A percentile compares a stretch with the other conserved stretches of the same genome.
Evolutionary conservation across 371 early-diverging fungal species (phyloP).

Genomic region (Saksenaea vasiformis): DNA sequence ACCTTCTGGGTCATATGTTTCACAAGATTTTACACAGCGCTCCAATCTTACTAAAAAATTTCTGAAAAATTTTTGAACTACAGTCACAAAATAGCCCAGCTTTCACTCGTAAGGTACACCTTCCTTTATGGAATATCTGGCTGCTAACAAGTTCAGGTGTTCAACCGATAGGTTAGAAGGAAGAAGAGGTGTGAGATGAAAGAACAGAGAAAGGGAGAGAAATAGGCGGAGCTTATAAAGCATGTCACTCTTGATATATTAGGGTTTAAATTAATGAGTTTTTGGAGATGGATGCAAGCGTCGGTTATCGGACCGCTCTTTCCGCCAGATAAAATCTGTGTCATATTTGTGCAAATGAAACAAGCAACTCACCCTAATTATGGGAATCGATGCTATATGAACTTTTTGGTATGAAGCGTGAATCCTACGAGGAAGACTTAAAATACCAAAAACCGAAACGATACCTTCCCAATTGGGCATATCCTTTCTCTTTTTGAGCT

Average conservation of each 20-base stretch:
- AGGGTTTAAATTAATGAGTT: too few relatives aligned
- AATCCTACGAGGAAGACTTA: too few relatives aligned
- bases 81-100: not conserved
- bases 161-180: too few relatives aligned
- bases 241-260: too few relatives aligned
- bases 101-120: not conserved
- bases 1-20: slow-evolving; percentile 4
- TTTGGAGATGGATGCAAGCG: not conserved
- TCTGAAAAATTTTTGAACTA: not conserved
- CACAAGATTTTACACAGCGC: not conserved
- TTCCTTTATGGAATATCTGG: not conserved
- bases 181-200: not conserved
- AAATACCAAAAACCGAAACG: too few relatives aligned
- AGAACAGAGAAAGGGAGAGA: not conserved
- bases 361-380: too few relatives aligned
- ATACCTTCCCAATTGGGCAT: too few relatives aligned
- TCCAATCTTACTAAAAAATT: not conserved
- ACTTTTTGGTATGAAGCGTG: too few relatives aligned
- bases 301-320: slow-evolving; percentile 1
- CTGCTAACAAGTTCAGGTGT: not conserved
- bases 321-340: not conserved
- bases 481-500: too few relatives aligned
- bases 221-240: not conserved
- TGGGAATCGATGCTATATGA: too few relatives aligned
- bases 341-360: not conserved